Percentiles rank a stretch among this genome's conserved stretches.
Evolutionary conservation across 352 stramenopile genomes (phyloP).

Genomic region (Plasmopara viticola): DNA sequence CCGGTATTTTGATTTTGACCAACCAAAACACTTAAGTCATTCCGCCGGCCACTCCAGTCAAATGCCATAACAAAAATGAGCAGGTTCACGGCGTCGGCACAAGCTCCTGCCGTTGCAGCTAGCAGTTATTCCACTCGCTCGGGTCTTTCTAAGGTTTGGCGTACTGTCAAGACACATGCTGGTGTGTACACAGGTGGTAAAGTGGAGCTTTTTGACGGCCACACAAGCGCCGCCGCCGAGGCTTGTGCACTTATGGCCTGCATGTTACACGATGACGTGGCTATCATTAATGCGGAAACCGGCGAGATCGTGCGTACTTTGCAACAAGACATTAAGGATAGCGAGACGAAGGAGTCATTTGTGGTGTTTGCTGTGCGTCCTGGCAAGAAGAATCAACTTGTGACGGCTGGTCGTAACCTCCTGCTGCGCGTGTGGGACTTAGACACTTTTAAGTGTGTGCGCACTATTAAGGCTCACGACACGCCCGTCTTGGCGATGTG

Average conservation of each 20-base stretch:
- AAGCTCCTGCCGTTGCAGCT: conserved; percentile 4
- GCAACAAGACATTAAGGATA: conserved; percentile 66
- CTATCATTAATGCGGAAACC: conserved; percentile 62
- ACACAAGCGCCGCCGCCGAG: conserved; percentile 12
- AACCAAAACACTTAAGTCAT: too few species aligned
- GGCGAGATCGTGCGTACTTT: conserved; percentile 68
- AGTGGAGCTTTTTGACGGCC: conserved; percentile 49
- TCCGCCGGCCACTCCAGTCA: conserved; percentile 23
- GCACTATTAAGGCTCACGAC: conserved; percentile 72
- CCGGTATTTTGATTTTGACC: too few species aligned
- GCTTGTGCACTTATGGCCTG: conserved; percentile 45
- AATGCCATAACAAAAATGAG: conserved; percentile 10
- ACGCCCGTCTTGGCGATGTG: conserved; percentile 81
- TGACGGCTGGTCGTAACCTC: conserved; percentile 80
- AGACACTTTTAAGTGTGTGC: conserved; percentile 67
- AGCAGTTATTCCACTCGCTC: conserved; percentile 57
- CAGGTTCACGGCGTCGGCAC: conserved; percentile 6
- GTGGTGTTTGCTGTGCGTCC: conserved; percentile 74
- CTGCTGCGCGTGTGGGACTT: conserved; percentile 83
- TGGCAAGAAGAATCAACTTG: conserved; percentile 65
- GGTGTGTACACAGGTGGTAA: conserved; percentile 83
- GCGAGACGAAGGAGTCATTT: conserved; percentile 81
- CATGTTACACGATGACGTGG: conserved; percentile 81
- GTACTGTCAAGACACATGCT: conserved; percentile 64
- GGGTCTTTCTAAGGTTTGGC: conserved; percentile 76